A percentile compares a stretch with the other conserved stretches of the same genome.
Conservation (phyloP, 73 alveolate genomes). For the Uronychia binucleata region DNA sequence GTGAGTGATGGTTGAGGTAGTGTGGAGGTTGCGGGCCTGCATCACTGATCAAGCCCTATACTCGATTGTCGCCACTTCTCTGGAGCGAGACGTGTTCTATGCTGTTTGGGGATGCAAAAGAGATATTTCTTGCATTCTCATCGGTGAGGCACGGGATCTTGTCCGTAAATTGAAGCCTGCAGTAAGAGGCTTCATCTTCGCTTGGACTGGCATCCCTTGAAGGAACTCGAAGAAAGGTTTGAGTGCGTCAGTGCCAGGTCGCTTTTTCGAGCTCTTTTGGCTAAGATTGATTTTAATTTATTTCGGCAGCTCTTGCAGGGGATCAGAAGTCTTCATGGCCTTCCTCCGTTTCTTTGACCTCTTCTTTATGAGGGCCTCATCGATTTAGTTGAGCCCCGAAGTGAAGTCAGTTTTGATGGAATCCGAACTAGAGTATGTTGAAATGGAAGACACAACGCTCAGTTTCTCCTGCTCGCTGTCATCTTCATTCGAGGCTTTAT, state of each 20-base stretch:
- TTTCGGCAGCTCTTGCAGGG: neutral
- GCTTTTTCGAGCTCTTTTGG: neutral
- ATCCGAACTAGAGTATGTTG: neutral
- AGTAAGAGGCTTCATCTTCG: no score
- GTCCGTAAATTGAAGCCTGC: neutral
- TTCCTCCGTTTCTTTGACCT: neutral
- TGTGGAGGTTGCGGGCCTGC: no score
- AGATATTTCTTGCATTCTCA: neutral
- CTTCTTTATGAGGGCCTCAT: neutral
- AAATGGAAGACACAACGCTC: neutral
- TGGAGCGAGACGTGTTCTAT: neutral
- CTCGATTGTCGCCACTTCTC: no score
- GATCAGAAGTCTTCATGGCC: no score
- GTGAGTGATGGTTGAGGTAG: constrained; percentile 3
- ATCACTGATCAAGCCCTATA: no score
- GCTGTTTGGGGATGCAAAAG: neutral
- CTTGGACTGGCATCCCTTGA: no score
- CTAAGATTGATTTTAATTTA: neutral
- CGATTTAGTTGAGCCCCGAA: neutral
- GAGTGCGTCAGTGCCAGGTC: no score
- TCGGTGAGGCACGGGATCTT: no score
- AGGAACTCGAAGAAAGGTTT: no score
- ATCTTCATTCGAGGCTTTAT: neutral
- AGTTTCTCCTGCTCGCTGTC: neutral
- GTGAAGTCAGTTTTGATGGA: neutral